A percentile compares a stretch with the other conserved stretches of the same genome.
These are phyloP conservation scores for Fraxinus quadrangulata DNA, from an alignment of 257 asterid species.

Conservation along the genomic window DNA sequence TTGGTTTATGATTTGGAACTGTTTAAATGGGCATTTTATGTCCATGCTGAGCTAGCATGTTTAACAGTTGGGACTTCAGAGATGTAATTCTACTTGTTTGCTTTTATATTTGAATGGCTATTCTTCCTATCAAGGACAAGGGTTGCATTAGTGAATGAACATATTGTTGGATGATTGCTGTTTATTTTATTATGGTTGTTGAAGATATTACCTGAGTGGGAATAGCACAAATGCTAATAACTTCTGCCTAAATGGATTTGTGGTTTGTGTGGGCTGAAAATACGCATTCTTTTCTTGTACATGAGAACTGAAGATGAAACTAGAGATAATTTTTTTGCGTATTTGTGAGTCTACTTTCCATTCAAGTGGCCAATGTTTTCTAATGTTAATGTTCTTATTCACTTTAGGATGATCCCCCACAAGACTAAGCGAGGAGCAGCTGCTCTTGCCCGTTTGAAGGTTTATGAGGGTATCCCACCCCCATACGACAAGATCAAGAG, in stretches of 20 bases:
- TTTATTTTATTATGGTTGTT: too few species aligned
- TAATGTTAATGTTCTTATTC: background rate
- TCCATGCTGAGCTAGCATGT: background rate
- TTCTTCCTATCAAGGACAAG: too few species aligned
- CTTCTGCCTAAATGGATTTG: background rate
- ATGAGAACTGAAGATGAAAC: background rate
- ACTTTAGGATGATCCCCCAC: constrained; percentile 18
- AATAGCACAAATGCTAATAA: too few species aligned
- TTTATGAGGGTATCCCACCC: constrained; percentile 17
- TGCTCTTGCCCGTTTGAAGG: constrained; percentile 20
- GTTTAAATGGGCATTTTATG: too few species aligned
- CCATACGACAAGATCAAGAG: constrained; percentile 23
- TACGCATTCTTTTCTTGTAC: background rate
- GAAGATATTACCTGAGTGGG: too few species aligned
- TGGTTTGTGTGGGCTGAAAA: background rate
- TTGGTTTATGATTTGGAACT: background rate
- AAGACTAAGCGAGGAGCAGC: constrained; percentile 23
- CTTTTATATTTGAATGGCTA: too few species aligned
- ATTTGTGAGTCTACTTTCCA: background rate
- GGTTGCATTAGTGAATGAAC: too few species aligned
- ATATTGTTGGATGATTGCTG: too few species aligned
- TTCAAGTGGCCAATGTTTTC: background rate
- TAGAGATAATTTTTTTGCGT: too few species aligned
- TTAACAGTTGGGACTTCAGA: too few species aligned
- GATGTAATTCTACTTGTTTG: too few species aligned